Percentiles rank a stretch among this genome's conserved stretches.
Conservation (phyloP, 495 filamentous ascomycete genomes). For the Chaetomium fimeti region DNA sequence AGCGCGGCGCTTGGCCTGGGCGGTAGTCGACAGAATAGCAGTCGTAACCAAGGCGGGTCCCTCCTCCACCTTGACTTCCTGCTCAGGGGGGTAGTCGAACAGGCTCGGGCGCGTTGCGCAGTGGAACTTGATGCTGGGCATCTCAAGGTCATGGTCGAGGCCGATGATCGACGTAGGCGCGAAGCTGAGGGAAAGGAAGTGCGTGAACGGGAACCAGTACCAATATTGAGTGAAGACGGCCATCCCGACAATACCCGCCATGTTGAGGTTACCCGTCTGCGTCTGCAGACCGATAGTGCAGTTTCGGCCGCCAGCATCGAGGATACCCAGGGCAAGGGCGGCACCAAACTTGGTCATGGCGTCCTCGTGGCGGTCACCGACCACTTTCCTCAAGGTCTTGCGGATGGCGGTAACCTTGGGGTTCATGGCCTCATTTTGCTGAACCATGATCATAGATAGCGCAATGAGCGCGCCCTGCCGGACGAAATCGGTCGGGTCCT, state of each 20-base stretch:
- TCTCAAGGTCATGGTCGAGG: slow-evolving; percentile 87
- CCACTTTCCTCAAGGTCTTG: slow-evolving; percentile 84
- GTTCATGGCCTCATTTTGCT: slow-evolving; percentile 96
- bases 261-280: slow-evolving; percentile 95
- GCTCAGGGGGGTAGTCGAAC: slow-evolving; percentile 96
- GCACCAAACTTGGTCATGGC: slow-evolving; percentile 99
- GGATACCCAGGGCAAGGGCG: slow-evolving; percentile 90
- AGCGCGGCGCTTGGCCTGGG: slow-evolving; percentile 91
- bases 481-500: slow-evolving; percentile 98
- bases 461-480: slow-evolving; percentile 95
- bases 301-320: slow-evolving; percentile 96
- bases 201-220: slow-evolving; percentile 99
- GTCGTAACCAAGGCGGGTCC: slow-evolving; percentile 93
- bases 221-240: slow-evolving; percentile 99
- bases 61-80: slow-evolving; percentile 90
- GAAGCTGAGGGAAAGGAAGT: slow-evolving; percentile 93
- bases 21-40: slow-evolving; percentile 93
- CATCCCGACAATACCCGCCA: slow-evolving; percentile 96
- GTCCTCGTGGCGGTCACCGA: slow-evolving; percentile 94
- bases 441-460: slow-evolving; percentile 94
- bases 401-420: slow-evolving; percentile 79
- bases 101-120: slow-evolving; percentile 90
- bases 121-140: slow-evolving; percentile 95
- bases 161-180: slow-evolving; percentile 92
- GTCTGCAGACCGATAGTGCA: slow-evolving; percentile 98